These are phyloP conservation scores for Calycina marina DNA, from an alignment of 2,329 filamentous ascomycete species.

Conservation along the genomic window DNA sequence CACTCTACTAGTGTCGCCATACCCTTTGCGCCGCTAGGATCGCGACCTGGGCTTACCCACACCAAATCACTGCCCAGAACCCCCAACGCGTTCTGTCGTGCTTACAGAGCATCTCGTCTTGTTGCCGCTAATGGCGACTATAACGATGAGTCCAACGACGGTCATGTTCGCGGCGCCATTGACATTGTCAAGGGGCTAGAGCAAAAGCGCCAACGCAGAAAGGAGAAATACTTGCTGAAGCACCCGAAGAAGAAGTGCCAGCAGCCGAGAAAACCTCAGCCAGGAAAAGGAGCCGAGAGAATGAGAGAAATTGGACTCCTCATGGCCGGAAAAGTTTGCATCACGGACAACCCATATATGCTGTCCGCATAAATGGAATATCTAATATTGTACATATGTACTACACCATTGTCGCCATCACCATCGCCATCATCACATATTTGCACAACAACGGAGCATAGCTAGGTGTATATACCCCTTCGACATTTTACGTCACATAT, in stretches of 20 bases:
- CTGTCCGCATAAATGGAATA: slow-evolving; percentile 52
- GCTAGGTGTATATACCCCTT: no score
- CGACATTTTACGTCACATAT: no score
- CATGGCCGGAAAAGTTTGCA: slow-evolving; percentile 66
- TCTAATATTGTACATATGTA: no score
- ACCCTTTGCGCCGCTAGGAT: slow-evolving; percentile 31
- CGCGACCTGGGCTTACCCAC: slow-evolving; percentile 53
- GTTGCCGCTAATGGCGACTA: slow-evolving; percentile 26
- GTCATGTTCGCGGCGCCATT: slow-evolving; percentile 79
- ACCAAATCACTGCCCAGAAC: slow-evolving; percentile 80
- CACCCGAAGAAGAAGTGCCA: slow-evolving; percentile 62
- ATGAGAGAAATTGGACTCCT: slow-evolving; percentile 87
- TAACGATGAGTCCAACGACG: slow-evolving; percentile 27
- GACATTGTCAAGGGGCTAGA: slow-evolving; percentile 96
- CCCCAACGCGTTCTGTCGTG: slow-evolving; percentile 51
- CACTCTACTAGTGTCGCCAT: slow-evolving; percentile 27
- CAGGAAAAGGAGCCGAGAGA: slow-evolving; percentile 78
- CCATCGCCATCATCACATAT: no score
- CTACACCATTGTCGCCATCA: no score
- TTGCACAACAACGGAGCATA: no score
- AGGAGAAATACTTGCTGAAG: slow-evolving; percentile 84
- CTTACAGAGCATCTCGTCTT: slow-evolving; percentile 28
- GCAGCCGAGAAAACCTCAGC: slow-evolving; percentile 49
- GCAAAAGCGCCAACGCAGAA: slow-evolving; percentile 81
- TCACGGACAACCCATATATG: slow-evolving; percentile 43